phyloP scores from a whole-genome alignment of 805 yeast genomes.

The Candida ponderosae region DNA sequence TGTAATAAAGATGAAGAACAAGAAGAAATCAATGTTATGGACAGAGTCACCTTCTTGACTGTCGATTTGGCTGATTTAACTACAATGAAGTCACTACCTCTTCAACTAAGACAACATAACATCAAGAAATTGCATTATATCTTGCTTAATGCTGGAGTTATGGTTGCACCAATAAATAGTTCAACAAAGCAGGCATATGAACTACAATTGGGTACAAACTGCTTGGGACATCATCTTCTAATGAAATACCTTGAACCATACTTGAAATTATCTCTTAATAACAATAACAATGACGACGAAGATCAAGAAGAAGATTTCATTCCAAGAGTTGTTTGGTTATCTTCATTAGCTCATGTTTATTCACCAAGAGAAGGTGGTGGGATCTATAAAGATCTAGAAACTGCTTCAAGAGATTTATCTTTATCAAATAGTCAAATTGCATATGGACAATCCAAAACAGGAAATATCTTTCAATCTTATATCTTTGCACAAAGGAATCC shows the following conservation, averaged over 20 bases:
- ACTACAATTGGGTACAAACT: constrained; percentile 32
- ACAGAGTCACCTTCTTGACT: constrained; percentile 15
- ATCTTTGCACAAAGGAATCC: constrained; percentile 25
- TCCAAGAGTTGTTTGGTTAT: constrained; percentile 34
- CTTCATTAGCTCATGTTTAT: constrained; percentile 27
- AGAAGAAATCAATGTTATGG: too few species aligned
- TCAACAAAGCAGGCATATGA: constrained; percentile 33
- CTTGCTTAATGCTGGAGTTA: constrained; percentile 33
- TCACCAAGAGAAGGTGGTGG: constrained; percentile 21
- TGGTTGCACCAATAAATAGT: constrained; percentile 22
- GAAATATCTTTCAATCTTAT: constrained; percentile 26
- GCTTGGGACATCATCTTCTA: constrained; percentile 30
- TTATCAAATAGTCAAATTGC: neutral
- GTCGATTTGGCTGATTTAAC: constrained; percentile 31
- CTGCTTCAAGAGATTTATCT: constrained; percentile 2
- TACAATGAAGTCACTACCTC: constrained; percentile 26
- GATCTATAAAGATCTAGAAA: constrained; percentile 23
- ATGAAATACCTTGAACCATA: constrained; percentile 29
- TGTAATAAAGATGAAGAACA: too few species aligned
- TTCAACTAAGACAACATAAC: constrained; percentile 8
- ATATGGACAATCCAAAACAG: constrained; percentile 38
- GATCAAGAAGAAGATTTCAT: constrained; percentile 14
- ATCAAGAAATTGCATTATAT: constrained; percentile 20
- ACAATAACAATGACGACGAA: too few species aligned
- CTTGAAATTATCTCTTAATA: constrained; percentile 22